Evolutionary conservation across 192 early-diverging fungal genomes (phyloP).

Genomic region (Dispira simplex): DNA sequence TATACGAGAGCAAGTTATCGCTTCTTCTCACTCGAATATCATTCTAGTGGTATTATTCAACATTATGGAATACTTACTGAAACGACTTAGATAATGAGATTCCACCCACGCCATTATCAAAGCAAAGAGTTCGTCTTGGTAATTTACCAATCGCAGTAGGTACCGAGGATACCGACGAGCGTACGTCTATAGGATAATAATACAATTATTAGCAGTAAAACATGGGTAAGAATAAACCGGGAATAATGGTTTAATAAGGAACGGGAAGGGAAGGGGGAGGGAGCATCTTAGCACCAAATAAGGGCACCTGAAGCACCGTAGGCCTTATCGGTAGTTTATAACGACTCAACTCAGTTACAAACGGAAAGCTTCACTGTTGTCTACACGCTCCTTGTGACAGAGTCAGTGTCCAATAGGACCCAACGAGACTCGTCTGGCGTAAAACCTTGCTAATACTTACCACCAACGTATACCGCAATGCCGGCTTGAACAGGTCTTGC

Average conservation of each 20-base stretch:
- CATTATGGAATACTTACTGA: conserved; percentile 29
- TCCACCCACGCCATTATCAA: conserved; percentile 66
- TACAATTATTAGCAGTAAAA: too few species aligned
- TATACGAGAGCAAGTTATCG: neutral
- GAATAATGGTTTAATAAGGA: neutral
- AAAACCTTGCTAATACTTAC: conserved; percentile 20
- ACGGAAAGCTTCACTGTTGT: too few species aligned
- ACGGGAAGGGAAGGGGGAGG: neutral
- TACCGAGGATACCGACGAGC: conserved; percentile 80
- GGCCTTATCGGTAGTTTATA: neutral
- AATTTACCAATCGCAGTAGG: conserved; percentile 54
- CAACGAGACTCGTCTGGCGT: too few species aligned
- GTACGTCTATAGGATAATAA: conserved; percentile 35
- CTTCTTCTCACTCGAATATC: conserved; percentile 2
- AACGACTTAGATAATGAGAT: conserved; percentile 66
- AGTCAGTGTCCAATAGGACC: too few species aligned
- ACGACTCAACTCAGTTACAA: neutral
- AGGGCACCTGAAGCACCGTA: neutral
- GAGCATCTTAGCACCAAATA: neutral
- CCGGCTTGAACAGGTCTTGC: conserved; percentile 67
- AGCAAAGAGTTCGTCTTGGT: conserved; percentile 73
- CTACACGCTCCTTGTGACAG: too few species aligned
- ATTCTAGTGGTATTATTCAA: neutral
- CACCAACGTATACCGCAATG: conserved; percentile 64
- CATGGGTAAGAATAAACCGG: too few species aligned